Conservation (phyloP, 176 grass and related monocot species). For the Triticum timopheevii region DNA sequence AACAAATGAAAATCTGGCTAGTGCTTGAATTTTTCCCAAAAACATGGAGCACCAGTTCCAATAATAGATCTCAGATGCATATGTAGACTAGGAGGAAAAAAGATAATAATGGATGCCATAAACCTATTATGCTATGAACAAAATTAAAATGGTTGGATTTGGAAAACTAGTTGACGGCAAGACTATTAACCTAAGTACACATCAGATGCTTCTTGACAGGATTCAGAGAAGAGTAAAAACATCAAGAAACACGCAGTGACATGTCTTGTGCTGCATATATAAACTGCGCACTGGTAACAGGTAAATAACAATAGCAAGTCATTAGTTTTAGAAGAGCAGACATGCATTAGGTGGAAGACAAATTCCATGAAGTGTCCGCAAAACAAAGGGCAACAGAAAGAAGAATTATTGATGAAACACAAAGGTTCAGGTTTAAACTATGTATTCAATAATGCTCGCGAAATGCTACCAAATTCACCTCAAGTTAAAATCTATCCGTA, state of each 20-base stretch:
- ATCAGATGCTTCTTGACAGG: not conserved
- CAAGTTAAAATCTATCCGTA: slow-evolving; percentile 96
- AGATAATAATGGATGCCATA: not conserved
- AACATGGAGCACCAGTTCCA: not conserved
- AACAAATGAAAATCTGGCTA: not conserved
- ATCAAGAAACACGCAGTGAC: not conserved
- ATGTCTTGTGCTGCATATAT: not conserved
- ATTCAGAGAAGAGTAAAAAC: not conserved
- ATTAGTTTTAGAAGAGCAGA: slow-evolving; percentile 8
- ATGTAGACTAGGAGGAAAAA: not conserved
- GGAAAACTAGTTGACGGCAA: not conserved
- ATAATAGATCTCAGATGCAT: not conserved
- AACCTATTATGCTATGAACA: not conserved
- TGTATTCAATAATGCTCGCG: not conserved
- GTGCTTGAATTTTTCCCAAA: not conserved
- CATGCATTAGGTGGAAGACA: not conserved
- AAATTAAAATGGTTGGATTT: not conserved
- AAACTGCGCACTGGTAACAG: not conserved
- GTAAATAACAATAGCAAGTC: not conserved
- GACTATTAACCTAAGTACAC: not conserved
- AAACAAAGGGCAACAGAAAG: not conserved
- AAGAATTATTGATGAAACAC: slow-evolving; percentile 14
- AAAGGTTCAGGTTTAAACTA: not conserved
- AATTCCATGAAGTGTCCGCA: not conserved
- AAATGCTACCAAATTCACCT: slow-evolving; percentile 51